A percentile compares a stretch with the other conserved stretches of the same genome.
phyloP scores from a whole-genome alignment of 129 eudicot species.

The Centella asiatica region DNA sequence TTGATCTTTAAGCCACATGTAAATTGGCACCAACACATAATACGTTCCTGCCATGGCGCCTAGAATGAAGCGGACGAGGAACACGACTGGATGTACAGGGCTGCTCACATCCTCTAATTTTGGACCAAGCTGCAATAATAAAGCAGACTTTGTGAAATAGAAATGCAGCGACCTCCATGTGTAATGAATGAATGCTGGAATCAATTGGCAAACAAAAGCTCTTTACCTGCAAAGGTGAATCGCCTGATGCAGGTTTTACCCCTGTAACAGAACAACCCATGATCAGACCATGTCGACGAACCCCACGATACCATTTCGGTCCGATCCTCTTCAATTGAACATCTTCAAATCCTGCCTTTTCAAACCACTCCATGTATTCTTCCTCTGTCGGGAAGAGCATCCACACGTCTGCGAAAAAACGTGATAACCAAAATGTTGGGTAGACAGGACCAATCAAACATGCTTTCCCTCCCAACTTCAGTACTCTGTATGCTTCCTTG shows the following conservation, averaged over 20 bases:
- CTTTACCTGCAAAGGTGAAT: slow-evolving; percentile 83
- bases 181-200: not conserved
- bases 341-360: slow-evolving; percentile 83
- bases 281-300: slow-evolving; percentile 92
- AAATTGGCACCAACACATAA: slow-evolving; percentile 71
- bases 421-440: slow-evolving; percentile 92
- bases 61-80: slow-evolving; percentile 57
- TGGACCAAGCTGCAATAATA: slow-evolving; percentile 73
- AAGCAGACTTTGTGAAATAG: not conserved
- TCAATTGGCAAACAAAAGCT: not conserved
- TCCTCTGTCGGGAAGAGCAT: slow-evolving; percentile 98
- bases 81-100: slow-evolving; percentile 60
- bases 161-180: not conserved
- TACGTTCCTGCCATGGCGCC: slow-evolving; percentile 84
- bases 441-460: slow-evolving; percentile 91
- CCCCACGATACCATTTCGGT: slow-evolving; percentile 98
- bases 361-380: slow-evolving; percentile 91
- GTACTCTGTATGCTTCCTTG: slow-evolving; percentile 91
- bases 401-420: slow-evolving; percentile 96
- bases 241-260: slow-evolving; percentile 76
- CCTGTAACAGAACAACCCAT: slow-evolving; percentile 98
- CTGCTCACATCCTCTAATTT: slow-evolving; percentile 70
- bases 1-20: slow-evolving; percentile 96
- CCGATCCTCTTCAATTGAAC: slow-evolving; percentile 85
- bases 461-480: slow-evolving; percentile 89